Evolutionary conservation across 2,329 filamentous ascomycete genomes (phyloP).

Genomic region (Talaromyces pinophilus): DNA sequence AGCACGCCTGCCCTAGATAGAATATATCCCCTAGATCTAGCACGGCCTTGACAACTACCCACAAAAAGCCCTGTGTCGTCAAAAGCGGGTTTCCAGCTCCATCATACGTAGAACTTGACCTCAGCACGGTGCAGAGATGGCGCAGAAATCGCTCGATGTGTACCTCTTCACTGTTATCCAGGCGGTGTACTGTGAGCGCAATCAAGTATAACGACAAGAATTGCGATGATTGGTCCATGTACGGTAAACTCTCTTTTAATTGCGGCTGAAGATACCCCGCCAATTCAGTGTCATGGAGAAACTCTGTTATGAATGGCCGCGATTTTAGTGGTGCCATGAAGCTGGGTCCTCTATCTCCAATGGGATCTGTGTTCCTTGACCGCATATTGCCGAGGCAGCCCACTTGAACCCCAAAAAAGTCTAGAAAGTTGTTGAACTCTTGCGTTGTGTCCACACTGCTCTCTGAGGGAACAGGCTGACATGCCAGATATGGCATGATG

Average conservation of each 20-base stretch:
- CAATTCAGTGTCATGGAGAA: background rate
- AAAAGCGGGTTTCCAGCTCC: slow-evolving; percentile 4
- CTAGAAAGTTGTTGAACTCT: background rate
- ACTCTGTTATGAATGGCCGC: background rate
- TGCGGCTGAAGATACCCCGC: background rate
- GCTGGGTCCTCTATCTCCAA: background rate
- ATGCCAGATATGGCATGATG: slow-evolving; percentile 14
- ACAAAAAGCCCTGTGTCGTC: background rate
- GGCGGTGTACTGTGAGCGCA: background rate
- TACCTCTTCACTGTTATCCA: background rate
- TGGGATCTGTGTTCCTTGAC: background rate
- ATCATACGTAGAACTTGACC: slow-evolving; percentile 8
- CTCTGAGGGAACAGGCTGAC: background rate
- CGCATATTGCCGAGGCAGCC: background rate
- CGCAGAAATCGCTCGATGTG: background rate
- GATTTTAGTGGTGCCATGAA: background rate
- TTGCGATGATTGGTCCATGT: slow-evolving; percentile 1
- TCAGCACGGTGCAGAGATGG: background rate
- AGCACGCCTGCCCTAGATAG: background rate
- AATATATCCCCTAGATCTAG: slow-evolving; percentile 7
- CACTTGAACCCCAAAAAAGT: background rate
- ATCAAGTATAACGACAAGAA: background rate
- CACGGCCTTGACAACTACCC: slow-evolving; percentile 5
- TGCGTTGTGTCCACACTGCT: background rate
- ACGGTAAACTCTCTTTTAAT: background rate